These are phyloP conservation scores for Maudiozyma serrabonitensis DNA, from an alignment of 805 yeast species.

Conservation along the genomic window DNA sequence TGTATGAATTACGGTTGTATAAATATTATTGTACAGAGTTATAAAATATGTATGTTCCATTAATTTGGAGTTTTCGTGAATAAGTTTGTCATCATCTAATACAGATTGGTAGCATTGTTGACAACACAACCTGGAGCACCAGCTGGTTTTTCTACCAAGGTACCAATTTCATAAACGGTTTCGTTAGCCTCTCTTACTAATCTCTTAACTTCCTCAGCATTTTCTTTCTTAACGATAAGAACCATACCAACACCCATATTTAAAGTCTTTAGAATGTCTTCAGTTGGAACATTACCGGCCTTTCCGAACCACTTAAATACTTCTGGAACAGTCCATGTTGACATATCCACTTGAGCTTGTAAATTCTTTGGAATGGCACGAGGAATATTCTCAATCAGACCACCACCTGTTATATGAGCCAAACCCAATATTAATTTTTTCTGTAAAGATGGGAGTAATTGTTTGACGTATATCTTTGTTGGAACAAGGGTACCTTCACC, in stretches of 20 bases:
- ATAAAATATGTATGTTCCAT: not conserved
- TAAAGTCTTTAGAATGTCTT: conserved; percentile 81
- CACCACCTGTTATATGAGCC: conserved; percentile 98
- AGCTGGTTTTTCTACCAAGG: conserved; percentile 38
- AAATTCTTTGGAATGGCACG: conserved; percentile 78
- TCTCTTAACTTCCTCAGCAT: conserved; percentile 47
- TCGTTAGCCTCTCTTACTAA: conserved; percentile 61
- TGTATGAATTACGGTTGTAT: no score
- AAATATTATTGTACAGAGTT: not conserved
- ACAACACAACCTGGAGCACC: conserved; percentile 57
- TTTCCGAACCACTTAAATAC: conserved; percentile 92
- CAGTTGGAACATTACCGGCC: conserved; percentile 80
- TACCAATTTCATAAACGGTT: conserved; percentile 62
- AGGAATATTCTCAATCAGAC: conserved; percentile 91
- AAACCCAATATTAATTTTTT: conserved; percentile 69
- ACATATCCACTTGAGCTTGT: conserved; percentile 72
- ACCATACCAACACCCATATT: conserved; percentile 98
- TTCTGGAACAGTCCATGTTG: conserved; percentile 73
- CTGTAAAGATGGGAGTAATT: conserved; percentile 63
- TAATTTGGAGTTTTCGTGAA: not conserved
- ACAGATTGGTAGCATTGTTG: conserved; percentile 28
- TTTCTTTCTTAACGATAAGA: conserved; percentile 61
- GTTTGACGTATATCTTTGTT: conserved; percentile 90
- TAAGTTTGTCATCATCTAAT: conserved; percentile 8
- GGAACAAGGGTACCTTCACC: conserved; percentile 86